Evolutionary conservation across 2,329 filamentous ascomycete genomes (phyloP), one percentile per base, ranked within the genome.

Genomic region (Elsinoe australis): DNA sequence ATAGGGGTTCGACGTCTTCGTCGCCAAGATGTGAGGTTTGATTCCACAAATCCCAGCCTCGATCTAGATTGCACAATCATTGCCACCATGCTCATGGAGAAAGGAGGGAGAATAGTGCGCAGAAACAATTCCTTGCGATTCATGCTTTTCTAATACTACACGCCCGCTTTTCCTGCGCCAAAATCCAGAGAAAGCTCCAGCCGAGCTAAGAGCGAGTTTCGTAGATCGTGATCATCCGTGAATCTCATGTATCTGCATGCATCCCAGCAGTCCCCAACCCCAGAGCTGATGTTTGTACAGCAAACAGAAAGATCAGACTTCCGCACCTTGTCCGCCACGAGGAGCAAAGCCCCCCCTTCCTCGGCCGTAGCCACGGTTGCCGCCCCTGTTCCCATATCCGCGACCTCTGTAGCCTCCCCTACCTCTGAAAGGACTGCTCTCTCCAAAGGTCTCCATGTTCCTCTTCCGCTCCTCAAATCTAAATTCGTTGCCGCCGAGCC

Each of bases 371-470:
- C 44, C 44, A 26, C 45, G 18, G 22, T 19, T 18, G 19, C 29
- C 31, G 28, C 45, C 45, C 21, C 45, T 26, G 34, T 28, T 28
- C 5, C 42, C 18, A 17, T 21, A 31, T 8, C 85, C 85, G 34
- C 87, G 78, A 22, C 87, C 86, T 45, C 88, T 82, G 66, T 82
- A 92, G 54, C 85, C 83, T 47, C 81, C 80, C 52, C 85, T 78
- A 12, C 80, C 57, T 10, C 57, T 83, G 58, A 98, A 92, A 17
- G 98, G 89, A 57, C 88, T 95, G 47, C 89, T 89, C 65, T 96
- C 89, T 6, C 92, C 92, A 57, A 98, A 98, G 0, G 92, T 98
- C 69, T 98, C 92, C 61, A 98, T 85, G 64, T 96, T 96, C 70
- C 87, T 88, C 65, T 83, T 87, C 64, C 94, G 86, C 64, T 96